phyloP scores from a whole-genome alignment of 176 grass and related monocot species.

The Triticum turgidum region DNA sequence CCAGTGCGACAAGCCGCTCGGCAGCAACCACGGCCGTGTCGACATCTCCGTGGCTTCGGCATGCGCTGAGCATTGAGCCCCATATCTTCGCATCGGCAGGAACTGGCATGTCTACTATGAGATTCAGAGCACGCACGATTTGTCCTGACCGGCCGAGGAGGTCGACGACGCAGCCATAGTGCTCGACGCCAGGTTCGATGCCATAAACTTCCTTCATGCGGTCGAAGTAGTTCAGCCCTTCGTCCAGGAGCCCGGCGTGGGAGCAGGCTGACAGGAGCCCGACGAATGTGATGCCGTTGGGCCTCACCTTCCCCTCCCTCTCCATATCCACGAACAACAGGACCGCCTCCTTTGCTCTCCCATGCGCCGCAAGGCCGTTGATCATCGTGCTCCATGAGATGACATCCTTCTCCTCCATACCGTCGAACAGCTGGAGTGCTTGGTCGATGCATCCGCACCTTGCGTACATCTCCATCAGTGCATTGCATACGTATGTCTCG shows the following conservation, averaged over 20 bases:
- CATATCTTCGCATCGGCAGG: conserved; percentile 50
- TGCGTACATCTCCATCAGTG: conserved; percentile 66
- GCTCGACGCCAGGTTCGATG: conserved; percentile 47
- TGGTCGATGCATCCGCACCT: conserved; percentile 65
- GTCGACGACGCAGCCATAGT: conserved; percentile 61
- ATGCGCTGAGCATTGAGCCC: conserved; percentile 64
- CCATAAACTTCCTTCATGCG: conserved; percentile 36
- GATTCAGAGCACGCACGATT: conserved; percentile 13
- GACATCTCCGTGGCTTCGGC: conserved; percentile 49
- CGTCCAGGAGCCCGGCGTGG: conserved; percentile 52
- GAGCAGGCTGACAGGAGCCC: conserved; percentile 63
- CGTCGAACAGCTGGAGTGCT: conserved; percentile 46
- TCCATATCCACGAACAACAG: conserved; percentile 51
- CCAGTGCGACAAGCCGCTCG: conserved; percentile 45
- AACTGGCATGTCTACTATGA: conserved; percentile 41
- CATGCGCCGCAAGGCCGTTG: conserved; percentile 44
- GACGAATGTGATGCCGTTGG: conserved; percentile 55
- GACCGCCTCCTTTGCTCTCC: conserved; percentile 46
- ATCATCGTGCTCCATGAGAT: conserved; percentile 70
- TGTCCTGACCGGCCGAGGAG: conserved; percentile 49
- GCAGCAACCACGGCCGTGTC: conserved; percentile 34
- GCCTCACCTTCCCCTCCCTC: conserved; percentile 29
- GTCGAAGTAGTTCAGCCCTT: conserved; percentile 50
- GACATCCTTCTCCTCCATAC: conserved; percentile 48
- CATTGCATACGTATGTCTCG: conserved; percentile 48